Base-by-base conservation (phyloP, 768 basidiomycete species). In the Mycena metata region DNA sequence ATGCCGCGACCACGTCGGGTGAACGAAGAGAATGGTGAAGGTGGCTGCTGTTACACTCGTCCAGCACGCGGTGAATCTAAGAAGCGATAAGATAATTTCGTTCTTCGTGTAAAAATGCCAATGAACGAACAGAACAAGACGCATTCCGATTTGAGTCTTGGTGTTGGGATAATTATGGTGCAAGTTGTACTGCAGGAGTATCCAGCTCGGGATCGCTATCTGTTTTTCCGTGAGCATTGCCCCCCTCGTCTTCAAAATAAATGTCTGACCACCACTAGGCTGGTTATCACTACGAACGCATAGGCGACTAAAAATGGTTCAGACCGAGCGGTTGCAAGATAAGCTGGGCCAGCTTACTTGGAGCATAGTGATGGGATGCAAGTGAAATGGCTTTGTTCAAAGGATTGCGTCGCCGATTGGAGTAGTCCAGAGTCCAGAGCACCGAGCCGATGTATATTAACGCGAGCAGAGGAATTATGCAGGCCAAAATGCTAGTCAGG, bases 41-140 rank as follows among this genome's bases (percentile, higher is more conserved):
- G 77, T 79, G 30, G 84, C 84, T 13, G 86, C 83, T 19, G 86
- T 89, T 8, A 87, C 66, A 4, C 83, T 77, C 30, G 90, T 90
- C 90, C 90, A 91, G 71, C 84, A 88, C 3, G 88, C 83, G 19
- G 83, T 78, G 72, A 89, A 90, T 59, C 90, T 91, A 68, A 41
- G 60, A 60, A 52, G 54, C 17, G 17, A 43, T 58, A 33, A 30
- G 17, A 46, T 8, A 5, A 43, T 26, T 43, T 52, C n/a, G 54
- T 1, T 36, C 26, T 35, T 23, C 49, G 33, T 42, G 30, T 43
- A 7, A 43, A n/a, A n/a, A n/a, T n/a, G n/a, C n/a, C 24, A 52
- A 52, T 36, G 2, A 10, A 78, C 85, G 54, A 72, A 89, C 90
- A 90, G 72, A 16, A 88, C 73, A 33, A 89, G 79, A 24, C 81